Percentiles rank a stretch among this genome's conserved stretches.
These are phyloP conservation scores for Eustoma russellianum DNA, from an alignment of 257 asterid genomes.

Conservation along the genomic window DNA sequence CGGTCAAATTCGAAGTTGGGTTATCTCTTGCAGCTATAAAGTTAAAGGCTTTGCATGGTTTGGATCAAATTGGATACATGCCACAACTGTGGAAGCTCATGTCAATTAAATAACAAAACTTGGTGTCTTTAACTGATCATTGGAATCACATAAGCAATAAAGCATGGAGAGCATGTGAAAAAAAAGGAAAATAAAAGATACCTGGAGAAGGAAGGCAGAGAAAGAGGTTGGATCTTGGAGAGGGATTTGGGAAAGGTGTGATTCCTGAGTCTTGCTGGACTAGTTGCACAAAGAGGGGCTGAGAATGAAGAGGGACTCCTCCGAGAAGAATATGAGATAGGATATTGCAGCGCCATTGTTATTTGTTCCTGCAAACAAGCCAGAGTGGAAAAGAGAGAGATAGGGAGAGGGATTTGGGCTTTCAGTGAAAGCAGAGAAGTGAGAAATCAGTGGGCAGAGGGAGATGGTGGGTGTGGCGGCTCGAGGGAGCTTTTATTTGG, in stretches of 20 bases:
- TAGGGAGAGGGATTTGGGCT: no score
- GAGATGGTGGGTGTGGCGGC: no score
- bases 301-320: no score
- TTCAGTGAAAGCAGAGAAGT: no score
- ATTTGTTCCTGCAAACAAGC: no score
- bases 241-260: not conserved
- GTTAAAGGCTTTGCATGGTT: not conserved
- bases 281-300: no score
- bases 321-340: no score
- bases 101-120: no score
- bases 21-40: not conserved
- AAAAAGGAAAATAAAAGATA: not conserved
- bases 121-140: not conserved
- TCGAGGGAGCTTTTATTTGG: no score
- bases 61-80: not conserved
- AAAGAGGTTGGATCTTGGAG: conserved; percentile 36
- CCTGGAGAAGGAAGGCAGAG: conserved; percentile 20
- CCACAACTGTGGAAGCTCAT: not conserved
- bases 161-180: not conserved
- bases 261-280: not conserved
- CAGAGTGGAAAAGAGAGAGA: no score
- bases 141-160: not conserved
- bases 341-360: no score
- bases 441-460: no score
- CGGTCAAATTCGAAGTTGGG: not conserved